Conservation (phyloP, 1,284 basidiomycete genomes). For the Trichosporon sp. region DNA sequence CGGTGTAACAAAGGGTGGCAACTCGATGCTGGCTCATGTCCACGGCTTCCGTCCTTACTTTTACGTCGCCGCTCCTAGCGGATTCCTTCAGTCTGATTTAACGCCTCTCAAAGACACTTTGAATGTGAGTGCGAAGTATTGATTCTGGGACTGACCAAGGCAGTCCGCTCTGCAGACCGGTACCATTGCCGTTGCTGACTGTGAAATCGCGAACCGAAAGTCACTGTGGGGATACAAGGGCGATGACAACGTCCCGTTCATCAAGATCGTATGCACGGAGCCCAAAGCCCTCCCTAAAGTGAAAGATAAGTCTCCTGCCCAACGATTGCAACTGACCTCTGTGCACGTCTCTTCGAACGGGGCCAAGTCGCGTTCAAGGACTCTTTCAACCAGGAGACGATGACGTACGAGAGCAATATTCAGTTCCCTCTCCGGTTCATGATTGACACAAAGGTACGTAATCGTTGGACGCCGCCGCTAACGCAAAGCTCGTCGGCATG, state of each 20-base stretch:
- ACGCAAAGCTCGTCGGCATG: constrained; percentile 82
- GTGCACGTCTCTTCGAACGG: constrained; percentile 79
- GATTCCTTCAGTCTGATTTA: constrained; percentile 71
- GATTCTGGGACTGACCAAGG: neutral
- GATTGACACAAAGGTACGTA: constrained; percentile 82
- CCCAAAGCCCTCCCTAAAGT: constrained; percentile 78
- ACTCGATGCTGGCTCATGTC: constrained; percentile 82
- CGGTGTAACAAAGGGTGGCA: constrained; percentile 82
- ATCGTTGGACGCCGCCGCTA: neutral
- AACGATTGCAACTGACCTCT: constrained; percentile 29
- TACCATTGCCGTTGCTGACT: constrained; percentile 61
- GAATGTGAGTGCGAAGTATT: constrained; percentile 64
- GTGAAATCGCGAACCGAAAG: constrained; percentile 69
- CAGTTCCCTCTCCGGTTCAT: constrained; percentile 86
- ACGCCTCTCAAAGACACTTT: constrained; percentile 68
- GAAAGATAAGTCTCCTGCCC: constrained; percentile 71
- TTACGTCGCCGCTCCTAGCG: constrained; percentile 80
- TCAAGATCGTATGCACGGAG: constrained; percentile 76
- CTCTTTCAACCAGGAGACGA: constrained; percentile 64
- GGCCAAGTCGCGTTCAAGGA: constrained; percentile 75
- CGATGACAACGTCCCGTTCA: constrained; percentile 74
- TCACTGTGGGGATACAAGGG: constrained; percentile 85
- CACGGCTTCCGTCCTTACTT: constrained; percentile 87
- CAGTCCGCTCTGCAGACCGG: constrained; percentile 44
- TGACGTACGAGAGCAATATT: constrained; percentile 91